Percentiles rank a stretch among this genome's conserved stretches.
These are phyloP conservation scores for Aspergillus sp. DNA, from an alignment of 2,329 filamentous ascomycete genomes.

Conservation along the genomic window DNA sequence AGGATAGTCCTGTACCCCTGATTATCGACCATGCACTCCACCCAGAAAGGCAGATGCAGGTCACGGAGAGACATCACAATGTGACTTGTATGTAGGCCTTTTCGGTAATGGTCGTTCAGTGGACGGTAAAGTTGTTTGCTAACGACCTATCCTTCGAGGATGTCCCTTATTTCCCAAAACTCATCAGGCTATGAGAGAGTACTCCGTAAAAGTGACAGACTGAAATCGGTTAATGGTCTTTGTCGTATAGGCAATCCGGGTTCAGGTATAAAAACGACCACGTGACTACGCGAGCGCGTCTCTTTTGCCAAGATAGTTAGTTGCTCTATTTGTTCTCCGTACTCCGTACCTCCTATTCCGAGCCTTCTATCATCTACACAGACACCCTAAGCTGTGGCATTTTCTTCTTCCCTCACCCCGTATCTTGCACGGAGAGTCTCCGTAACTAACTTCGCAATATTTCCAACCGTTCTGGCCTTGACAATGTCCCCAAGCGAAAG, in stretches of 20 bases:
- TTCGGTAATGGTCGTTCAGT: neutral
- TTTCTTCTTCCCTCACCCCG: neutral
- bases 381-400: neutral
- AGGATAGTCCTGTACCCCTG: neutral
- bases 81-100: neutral
- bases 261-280: too few species aligned
- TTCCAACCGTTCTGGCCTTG: constrained; percentile 2
- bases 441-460: neutral
- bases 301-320: too few species aligned
- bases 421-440: constrained; percentile 2
- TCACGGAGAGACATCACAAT: neutral
- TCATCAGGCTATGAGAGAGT: too few species aligned
- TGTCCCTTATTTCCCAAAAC: too few species aligned
- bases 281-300: too few species aligned
- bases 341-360: too few species aligned
- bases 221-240: too few species aligned
- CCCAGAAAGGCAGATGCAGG: neutral
- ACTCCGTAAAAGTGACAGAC: too few species aligned
- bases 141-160: neutral
- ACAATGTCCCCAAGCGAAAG: constrained; percentile 1
- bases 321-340: too few species aligned
- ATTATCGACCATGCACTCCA: neutral
- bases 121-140: neutral
- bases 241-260: too few species aligned
- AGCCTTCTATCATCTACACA: too few species aligned